Percentiles rank a stretch among this genome's conserved stretches.
Evolutionary conservation across 1,284 basidiomycete genomes (phyloP).

Genomic region (Sphaerobolus stellatus): DNA sequence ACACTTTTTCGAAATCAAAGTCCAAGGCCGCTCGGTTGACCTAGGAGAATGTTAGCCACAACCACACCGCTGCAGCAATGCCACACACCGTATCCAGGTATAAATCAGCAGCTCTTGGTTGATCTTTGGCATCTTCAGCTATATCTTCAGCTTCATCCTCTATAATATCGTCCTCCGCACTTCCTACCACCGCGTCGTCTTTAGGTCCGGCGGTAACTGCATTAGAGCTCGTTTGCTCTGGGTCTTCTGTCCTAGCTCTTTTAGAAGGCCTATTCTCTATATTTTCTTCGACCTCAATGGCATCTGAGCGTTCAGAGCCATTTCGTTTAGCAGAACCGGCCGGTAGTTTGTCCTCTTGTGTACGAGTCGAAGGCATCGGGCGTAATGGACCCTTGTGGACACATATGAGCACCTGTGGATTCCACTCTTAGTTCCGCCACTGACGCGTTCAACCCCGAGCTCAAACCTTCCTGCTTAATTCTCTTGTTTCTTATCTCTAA

Average conservation of each 20-base stretch:
- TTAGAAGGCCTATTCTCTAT: slow-evolving; percentile 13
- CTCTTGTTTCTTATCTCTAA: not conserved
- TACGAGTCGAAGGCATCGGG: not conserved
- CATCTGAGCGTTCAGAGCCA: slow-evolving; percentile 35
- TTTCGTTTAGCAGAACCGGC: slow-evolving; percentile 25
- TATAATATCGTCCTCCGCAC: slow-evolving; percentile 43
- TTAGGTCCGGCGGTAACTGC: not conserved
- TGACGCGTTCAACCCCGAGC: not conserved
- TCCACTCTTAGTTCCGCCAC: not conserved
- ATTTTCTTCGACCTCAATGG: not conserved
- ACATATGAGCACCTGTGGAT: not conserved
- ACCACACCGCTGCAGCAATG: slow-evolving; percentile 3
- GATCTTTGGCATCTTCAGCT: slow-evolving; percentile 40
- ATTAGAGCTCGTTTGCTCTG: slow-evolving; percentile 1
- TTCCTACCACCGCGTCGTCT: not conserved
- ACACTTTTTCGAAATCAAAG: slow-evolving; percentile 99
- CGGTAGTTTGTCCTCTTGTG: not conserved
- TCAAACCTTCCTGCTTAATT: not conserved
- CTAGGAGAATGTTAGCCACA: slow-evolving; percentile 39
- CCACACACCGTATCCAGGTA: slow-evolving; percentile 90
- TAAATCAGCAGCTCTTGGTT: slow-evolving; percentile 72
- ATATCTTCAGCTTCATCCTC: slow-evolving; percentile 50
- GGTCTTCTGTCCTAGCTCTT: slow-evolving; percentile 15
- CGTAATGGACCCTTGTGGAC: not conserved
- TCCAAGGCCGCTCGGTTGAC: slow-evolving; percentile 88